These are phyloP conservation scores for Chloropicon primus DNA, from an alignment of 139 green algal genomes.

Conservation along the genomic window DNA sequence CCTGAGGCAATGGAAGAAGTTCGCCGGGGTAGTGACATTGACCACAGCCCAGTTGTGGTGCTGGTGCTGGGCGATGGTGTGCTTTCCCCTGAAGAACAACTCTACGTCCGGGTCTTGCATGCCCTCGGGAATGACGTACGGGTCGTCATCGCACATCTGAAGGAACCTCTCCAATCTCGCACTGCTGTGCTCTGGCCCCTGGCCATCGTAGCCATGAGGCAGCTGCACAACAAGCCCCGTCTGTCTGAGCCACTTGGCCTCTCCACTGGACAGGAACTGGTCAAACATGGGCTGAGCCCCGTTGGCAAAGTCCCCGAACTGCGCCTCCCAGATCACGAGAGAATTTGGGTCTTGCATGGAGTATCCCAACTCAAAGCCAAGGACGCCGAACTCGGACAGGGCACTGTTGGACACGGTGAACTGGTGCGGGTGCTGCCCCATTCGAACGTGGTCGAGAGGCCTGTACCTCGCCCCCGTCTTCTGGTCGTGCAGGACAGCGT, in stretches of 20 bases:
- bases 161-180: neutral
- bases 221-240: neutral
- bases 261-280: neutral
- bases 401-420: slow-evolving; percentile 48
- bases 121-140: slow-evolving; percentile 60
- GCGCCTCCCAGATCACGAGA: slow-evolving; percentile 79
- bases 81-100: slow-evolving; percentile 1
- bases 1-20: slow-evolving; percentile 35
- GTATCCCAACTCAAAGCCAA: slow-evolving; percentile 98
- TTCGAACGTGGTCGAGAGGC: slow-evolving; percentile 39
- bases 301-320: slow-evolving; percentile 99
- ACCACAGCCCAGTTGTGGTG: neutral
- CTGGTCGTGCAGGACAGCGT: slow-evolving; percentile 72
- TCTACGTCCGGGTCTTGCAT: slow-evolving; percentile 13
- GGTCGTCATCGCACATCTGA: slow-evolving; percentile 80
- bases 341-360: slow-evolving; percentile 81
- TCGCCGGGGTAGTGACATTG: neutral
- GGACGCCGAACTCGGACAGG: slow-evolving; percentile 86
- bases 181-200: neutral
- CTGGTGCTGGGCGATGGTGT: neutral
- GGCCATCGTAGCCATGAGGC: neutral
- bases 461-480: slow-evolving; percentile 50
- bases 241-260: neutral
- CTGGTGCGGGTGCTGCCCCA: slow-evolving; percentile 19
- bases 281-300: slow-evolving; percentile 39